These are phyloP conservation scores for Ophiostoma tasmaniense DNA, from an alignment of 2,329 filamentous ascomycete species.

Conservation along the genomic window DNA sequence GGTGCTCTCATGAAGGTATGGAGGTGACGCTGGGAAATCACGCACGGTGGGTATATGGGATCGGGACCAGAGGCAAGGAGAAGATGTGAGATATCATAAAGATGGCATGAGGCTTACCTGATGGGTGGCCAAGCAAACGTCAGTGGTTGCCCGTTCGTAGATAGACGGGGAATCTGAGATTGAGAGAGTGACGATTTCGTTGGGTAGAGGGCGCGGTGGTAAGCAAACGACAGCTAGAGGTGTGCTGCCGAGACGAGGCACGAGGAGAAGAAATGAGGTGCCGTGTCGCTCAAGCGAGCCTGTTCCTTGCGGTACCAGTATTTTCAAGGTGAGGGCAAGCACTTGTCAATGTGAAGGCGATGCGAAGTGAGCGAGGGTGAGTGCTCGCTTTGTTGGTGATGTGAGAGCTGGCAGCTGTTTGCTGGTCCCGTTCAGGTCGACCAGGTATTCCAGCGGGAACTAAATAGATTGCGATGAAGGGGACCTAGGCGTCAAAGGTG, in stretches of 20 bases:
- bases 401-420: background rate
- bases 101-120: background rate
- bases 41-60: background rate
- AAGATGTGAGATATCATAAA: conserved; percentile 3
- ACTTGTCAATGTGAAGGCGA: background rate
- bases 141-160: background rate
- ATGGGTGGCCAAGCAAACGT: background rate
- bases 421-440: background rate
- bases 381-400: background rate
- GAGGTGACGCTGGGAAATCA: background rate
- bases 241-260: background rate
- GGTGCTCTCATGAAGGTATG: background rate
- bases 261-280: background rate
- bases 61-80: background rate
- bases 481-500: background rate
- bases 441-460: background rate
- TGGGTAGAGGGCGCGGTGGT: background rate
- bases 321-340: background rate
- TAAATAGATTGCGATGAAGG: background rate
- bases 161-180: background rate
- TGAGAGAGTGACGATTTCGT: background rate
- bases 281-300: background rate
- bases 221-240: background rate
- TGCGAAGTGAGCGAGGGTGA: background rate
- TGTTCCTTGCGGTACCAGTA: background rate